These are phyloP conservation scores for Verruconis gallopava DNA, from an alignment of 2,329 filamentous ascomycete species.

Conservation along the genomic window DNA sequence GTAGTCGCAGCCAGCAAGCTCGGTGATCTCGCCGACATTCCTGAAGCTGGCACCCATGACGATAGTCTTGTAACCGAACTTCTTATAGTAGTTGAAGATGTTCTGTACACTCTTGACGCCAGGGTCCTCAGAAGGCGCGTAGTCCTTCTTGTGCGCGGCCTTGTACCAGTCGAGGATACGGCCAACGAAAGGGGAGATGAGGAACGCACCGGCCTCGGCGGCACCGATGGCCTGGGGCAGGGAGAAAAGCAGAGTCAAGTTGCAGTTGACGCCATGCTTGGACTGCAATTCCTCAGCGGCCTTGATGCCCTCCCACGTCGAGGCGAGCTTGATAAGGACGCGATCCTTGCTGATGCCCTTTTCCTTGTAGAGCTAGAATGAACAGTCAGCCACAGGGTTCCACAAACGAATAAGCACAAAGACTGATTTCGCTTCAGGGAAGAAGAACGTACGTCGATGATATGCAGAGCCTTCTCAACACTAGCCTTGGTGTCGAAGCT, in stretches of 20 bases:
- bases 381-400: conserved; percentile 11
- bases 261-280: conserved; percentile 94
- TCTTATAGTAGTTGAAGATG: conserved; percentile 99
- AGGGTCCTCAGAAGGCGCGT: conserved; percentile 78
- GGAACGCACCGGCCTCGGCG: conserved; percentile 88
- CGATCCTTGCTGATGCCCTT: conserved; percentile 87
- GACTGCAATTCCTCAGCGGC: conserved; percentile 92
- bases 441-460: conserved; percentile 80
- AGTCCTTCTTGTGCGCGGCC: conserved; percentile 87
- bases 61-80: conserved; percentile 96
- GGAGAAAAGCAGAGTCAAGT: conserved; percentile 99
- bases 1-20: conserved; percentile 97
- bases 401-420: too few relatives aligned
- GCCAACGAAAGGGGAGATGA: conserved; percentile 98
- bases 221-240: conserved; percentile 86
- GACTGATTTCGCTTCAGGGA: background rate
- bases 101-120: conserved; percentile 84
- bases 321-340: conserved; percentile 95
- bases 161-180: conserved; percentile 99
- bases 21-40: conserved; percentile 90
- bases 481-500: conserved; percentile 91
- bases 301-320: conserved; percentile 99
- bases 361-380: conserved; percentile 74
- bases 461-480: conserved; percentile 89
- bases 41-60: conserved; percentile 99